Percentiles rank a stretch among this genome's conserved stretches.
Conservation (phyloP, 2,329 filamentous ascomycete species). For the Penicillium sp. region DNA sequence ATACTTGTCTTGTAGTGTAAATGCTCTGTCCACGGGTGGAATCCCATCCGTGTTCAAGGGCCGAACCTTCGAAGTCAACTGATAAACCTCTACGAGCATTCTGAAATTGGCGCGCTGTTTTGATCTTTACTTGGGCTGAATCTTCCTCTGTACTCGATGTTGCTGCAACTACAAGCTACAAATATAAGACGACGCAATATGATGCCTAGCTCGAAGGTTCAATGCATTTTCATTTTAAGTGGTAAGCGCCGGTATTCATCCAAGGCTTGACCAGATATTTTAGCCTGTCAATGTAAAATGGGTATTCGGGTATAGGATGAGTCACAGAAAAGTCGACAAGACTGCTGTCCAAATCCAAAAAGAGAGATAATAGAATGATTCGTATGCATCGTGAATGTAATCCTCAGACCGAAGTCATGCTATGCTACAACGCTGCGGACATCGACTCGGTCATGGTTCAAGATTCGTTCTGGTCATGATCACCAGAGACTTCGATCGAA, state of each 20-base stretch:
- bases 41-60: background rate
- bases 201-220: background rate
- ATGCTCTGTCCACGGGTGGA: background rate
- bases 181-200: background rate
- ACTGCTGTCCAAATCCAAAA: background rate
- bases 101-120: too few relatives aligned
- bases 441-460: background rate
- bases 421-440: background rate
- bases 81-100: too few relatives aligned
- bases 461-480: slow-evolving; percentile 5
- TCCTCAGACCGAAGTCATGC: background rate
- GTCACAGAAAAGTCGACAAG: background rate
- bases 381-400: slow-evolving; percentile 5
- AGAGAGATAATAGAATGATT: background rate
- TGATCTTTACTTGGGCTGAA: too few relatives aligned
- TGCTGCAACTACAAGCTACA: background rate
- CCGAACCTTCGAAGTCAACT: too few relatives aligned
- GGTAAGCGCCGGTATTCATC: background rate
- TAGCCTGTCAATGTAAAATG: background rate
- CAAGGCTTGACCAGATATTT: background rate
- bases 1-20: background rate
- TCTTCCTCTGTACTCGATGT: background rate
- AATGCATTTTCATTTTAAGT: background rate
- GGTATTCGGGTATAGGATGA: background rate
- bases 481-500: slow-evolving; percentile 25